Conservation (phyloP, 805 yeast species). For the Candida ortonii region DNA sequence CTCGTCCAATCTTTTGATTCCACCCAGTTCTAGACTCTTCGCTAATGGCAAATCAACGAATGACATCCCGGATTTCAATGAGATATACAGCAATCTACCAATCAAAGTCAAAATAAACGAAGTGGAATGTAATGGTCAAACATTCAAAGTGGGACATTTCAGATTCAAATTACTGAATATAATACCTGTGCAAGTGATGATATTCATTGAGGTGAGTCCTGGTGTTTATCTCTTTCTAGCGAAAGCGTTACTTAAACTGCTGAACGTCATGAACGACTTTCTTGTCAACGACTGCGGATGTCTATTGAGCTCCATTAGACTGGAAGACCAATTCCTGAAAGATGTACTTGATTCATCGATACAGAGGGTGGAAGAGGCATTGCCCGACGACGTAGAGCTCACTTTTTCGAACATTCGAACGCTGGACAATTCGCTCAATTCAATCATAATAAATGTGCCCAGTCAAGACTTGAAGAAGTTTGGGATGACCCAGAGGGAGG, state of each 20-base stretch:
- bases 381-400: conserved; percentile 19
- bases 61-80: conserved; percentile 24
- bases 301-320: conserved; percentile 14
- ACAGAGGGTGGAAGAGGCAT: conserved; percentile 1
- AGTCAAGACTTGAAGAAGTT: conserved; percentile 24
- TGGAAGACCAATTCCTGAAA: conserved; percentile 16
- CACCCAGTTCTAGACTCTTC: conserved; percentile 22
- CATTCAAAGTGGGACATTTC: conserved; percentile 26
- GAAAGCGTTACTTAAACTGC: conserved; percentile 22
- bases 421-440: conserved; percentile 19
- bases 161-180: conserved; percentile 28
- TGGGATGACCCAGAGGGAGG: conserved; percentile 2
- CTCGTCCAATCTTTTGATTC: conserved; percentile 18
- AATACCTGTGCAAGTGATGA: conserved; percentile 28
- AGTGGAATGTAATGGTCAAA: conserved; percentile 6
- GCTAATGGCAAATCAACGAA: conserved; percentile 19
- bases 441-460: conserved; percentile 26
- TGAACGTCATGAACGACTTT: conserved; percentile 19
- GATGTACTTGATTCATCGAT: conserved; percentile 14
- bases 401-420: conserved; percentile 18
- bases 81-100: conserved; percentile 21
- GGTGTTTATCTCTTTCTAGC: conserved; percentile 21
- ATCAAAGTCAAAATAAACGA: conserved; percentile 25
- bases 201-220: conserved; percentile 26
- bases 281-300: conserved; percentile 25